Base-by-base conservation (phyloP, 2,329 filamentous ascomycete genomes). In the Calonectria honghensis region DNA sequence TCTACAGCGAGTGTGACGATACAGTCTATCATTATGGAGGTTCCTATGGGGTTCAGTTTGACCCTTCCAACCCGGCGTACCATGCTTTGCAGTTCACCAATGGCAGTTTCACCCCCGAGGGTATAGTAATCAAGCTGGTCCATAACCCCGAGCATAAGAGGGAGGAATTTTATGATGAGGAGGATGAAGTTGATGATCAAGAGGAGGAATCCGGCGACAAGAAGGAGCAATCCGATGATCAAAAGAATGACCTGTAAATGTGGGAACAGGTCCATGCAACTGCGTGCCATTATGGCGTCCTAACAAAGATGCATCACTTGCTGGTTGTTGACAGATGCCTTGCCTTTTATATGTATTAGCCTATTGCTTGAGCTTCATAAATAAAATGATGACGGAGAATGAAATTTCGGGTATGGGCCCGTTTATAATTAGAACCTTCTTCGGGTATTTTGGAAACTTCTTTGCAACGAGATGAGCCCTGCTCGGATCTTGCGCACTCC, bases 101-200 rank as follows among this genome's bases (percentile, higher is more conserved):
- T 2, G 77, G 74, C 16, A 68, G 67, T 13, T 76, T 74, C n/a
- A 78, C 70, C 16, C 76, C 80, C 1, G 66, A 74, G 31, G 81
- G 79, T 2, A 78, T 83, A 9, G 64, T 82, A 14, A 76, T 83
- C 78, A 83, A 83, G 77, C 63, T 82, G 27, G 79, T 81, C 27
- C 73, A 67, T 24, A 32, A 65, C 13, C 16, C 39, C 39, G 41
- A 45, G 5, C 1, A 45, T 18, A 45, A 45, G 41, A 24, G 24
- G 24, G 24, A 24, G 24, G 24, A 24, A 24, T 24, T 24, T 24
- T 24, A 24, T 24, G 24, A 24, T 24, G 24, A 24, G 24, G 24
- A 24, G 24, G 24, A 24, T 24, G 24, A 24, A 24, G 24, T 2
- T 24, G 24, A 24, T 24, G 24, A 24, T 24, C 24, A 24, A 24